A percentile compares a stretch with the other conserved stretches of the same genome.
Evolutionary conservation across 108 stramenopile species (phyloP).

Genomic region (Skeletonema marinoi): DNA sequence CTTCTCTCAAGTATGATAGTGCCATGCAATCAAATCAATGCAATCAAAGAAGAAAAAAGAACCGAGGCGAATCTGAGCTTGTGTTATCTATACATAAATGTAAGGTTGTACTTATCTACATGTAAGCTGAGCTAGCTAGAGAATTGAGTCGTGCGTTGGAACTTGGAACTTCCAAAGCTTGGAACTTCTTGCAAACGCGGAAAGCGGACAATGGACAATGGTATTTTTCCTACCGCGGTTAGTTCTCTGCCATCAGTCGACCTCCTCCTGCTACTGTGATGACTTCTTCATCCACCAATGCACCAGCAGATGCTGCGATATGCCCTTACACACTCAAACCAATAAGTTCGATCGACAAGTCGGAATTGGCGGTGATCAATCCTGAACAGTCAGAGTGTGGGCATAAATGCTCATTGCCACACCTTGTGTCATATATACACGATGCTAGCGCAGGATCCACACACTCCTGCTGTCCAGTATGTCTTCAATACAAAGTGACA

Average conservation of each 20-base stretch:
- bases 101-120: too few species aligned
- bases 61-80: neutral
- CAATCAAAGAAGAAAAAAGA: neutral
- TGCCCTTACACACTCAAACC: conserved; percentile 38
- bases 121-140: too few species aligned
- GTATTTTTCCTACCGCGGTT: too few species aligned
- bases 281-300: neutral
- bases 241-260: too few species aligned
- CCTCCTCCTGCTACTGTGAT: too few species aligned
- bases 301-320: neutral
- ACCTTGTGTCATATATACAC: conserved; percentile 38
- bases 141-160: too few species aligned
- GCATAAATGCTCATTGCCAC: conserved; percentile 21
- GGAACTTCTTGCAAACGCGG: too few species aligned
- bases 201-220: neutral
- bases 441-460: conserved; percentile 6
- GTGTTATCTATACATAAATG: too few species aligned
- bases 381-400: conserved; percentile 22
- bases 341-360: conserved; percentile 12
- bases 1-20: neutral
- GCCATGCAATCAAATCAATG: too few species aligned
- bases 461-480: conserved; percentile 32
- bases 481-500: conserved; percentile 3
- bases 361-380: conserved; percentile 27
- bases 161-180: too few species aligned